A percentile compares a stretch with the other conserved stretches of the same genome.
These are phyloP conservation scores for Elsinoe arachidis DNA, from an alignment of 2,329 filamentous ascomycete species.

Conservation along the genomic window DNA sequence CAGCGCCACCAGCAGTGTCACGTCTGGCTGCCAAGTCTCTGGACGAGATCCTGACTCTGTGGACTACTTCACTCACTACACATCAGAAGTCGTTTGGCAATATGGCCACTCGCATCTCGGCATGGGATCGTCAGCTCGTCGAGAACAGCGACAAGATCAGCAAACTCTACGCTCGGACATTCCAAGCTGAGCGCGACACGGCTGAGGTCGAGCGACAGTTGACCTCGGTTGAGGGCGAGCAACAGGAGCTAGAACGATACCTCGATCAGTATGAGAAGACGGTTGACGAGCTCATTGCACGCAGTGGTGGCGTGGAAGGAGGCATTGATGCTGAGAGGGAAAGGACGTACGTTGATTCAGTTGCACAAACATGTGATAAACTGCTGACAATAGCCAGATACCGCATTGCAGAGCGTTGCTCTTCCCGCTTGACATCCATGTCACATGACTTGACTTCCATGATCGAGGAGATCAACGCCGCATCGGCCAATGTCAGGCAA, in stretches of 20 bases:
- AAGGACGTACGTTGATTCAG: conserved; percentile 56
- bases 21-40: conserved; percentile 97
- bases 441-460: conserved; percentile 86
- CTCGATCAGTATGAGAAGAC: conserved; percentile 86
- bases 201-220: conserved; percentile 91
- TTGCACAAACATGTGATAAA: neutral
- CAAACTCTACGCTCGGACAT: conserved; percentile 82
- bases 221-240: conserved; percentile 79
- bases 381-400: conserved; percentile 43
- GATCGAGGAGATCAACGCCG: conserved; percentile 96
- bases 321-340: conserved; percentile 94
- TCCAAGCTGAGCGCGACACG: conserved; percentile 87
- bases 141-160: conserved; percentile 94
- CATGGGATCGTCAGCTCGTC: conserved; percentile 86
- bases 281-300: conserved; percentile 79
- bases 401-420: conserved; percentile 87
- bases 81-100: conserved; percentile 96
- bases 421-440: conserved; percentile 85
- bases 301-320: conserved; percentile 50
- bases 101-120: conserved; percentile 76
- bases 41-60: conserved; percentile 96
- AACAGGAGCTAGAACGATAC: conserved; percentile 81
- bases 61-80: conserved; percentile 89
- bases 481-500: conserved; percentile 82
- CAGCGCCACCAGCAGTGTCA: conserved; percentile 69